Base-by-base conservation (phyloP, 306 rosid species). In the Prosopis cineraria region DNA sequence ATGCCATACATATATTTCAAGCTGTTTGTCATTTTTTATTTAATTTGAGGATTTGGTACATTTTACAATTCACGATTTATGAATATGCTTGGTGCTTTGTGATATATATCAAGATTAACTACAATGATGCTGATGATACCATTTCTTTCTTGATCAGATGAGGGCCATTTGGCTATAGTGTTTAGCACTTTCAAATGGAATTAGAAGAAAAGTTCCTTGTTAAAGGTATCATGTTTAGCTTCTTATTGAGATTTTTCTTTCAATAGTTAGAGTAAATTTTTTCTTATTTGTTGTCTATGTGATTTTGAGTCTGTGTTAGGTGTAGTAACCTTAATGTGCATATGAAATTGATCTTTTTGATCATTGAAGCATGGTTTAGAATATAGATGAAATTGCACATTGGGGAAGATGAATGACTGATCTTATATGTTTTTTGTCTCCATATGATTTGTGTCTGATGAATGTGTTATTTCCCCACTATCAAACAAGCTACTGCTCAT, bases 141-240 rank as follows among this genome's bases (percentile, higher is more conserved):
- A 56, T 78, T 53, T 81, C 55, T 63, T 30, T 60, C 70, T 56
- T 81, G 84, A 53, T 66, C 78, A 65, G 89, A 85, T 78, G 66
- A 84, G 85, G 84, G 64, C 67, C 36, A 40, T 71, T 71, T 37
- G 40, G 14, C 22, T 80, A 56, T 75, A 75, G 67, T 3, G 59
- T 68, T 24, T 43, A 70, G 85, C 86, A 70, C 13, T 68, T 84
- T 56, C 76, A 62, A 76, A 90, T 94, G 96, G 91, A 87, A 79
- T 69, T 83, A 55, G 97, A 94, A 77, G 98, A 90, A 72, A 94
- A 89, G 58, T 82, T 89, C 68, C 82, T 77, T 45, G 79, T 84
- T 40, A 90, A 87, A 90, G 95, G 98, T 92, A 83, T 75, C 72
- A 70, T 63, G 56, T 71, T 74, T 78, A 47, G 77, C 48, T 72